Evolutionary conservation across 129 eudicot genomes (phyloP), one percentile per base, ranked within the genome.

Genomic region (Helianthus annuus): DNA sequence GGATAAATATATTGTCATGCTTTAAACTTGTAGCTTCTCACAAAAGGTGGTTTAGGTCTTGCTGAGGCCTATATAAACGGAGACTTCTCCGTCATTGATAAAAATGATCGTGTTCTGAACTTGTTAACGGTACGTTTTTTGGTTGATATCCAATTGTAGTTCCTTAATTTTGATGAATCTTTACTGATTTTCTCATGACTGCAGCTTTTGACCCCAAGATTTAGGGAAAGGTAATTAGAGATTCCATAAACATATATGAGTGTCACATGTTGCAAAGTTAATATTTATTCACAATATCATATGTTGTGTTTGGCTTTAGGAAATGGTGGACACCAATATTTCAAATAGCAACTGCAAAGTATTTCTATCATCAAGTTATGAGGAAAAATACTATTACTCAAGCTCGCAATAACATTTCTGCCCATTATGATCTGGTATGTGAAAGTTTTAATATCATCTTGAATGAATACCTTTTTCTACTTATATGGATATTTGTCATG

Each of bases 271-370:
- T 6, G 3, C 7, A 7, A 65, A 1, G 3, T 24, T 46, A 46
- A n/a, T 51, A 32, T 32, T 3, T 32, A 32, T 32, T 27, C 36
- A 32, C 11, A n/a, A 55, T 16, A 32, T 32, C 36, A 32, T 17
- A 32, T 4, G 4, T 5, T 10, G 16, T 56, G 11, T 57, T 48
- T 75, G 24, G 56, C 12, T 77, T 10, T 57, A 92, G 96, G 82
- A 89, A 88, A 24, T 92, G 95, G 96, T 87, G 90, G 96, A 87
- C 87, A 42, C 96, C 96, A n/a, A 64, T 89, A 78, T 79, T 92
- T 71, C 57, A 80, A 58, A 87, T 95, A 42, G 85, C 98, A 2
- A 88, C 96, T 36, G 95, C 92, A 51, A 92, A 89, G 79, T 85
- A 92, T 36, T 83, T 83, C 78, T 78, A 45, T 53, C 83, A 68